Conservation (phyloP, 228 moss, liverwort and hornwort genomes). For the Sphagnum fallax region DNA sequence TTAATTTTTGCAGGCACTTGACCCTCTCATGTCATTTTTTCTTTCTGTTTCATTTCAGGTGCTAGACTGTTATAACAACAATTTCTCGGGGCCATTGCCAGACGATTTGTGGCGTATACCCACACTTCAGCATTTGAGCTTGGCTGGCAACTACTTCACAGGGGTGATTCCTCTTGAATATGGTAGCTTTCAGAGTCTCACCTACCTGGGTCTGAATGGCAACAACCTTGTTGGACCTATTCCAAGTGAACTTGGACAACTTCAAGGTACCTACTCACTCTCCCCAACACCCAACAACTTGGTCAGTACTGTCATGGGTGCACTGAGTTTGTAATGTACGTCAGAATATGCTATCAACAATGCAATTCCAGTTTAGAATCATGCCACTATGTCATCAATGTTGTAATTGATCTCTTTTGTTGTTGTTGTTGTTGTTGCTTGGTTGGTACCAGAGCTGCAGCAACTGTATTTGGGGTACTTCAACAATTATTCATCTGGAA, state of each 20-base stretch:
- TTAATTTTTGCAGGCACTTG: too few relatives aligned
- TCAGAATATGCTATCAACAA: too few relatives aligned
- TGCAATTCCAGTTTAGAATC: too few relatives aligned
- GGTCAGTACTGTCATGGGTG: too few relatives aligned
- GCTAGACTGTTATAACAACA: slow-evolving; percentile 40
- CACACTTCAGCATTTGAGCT: slow-evolving; percentile 15
- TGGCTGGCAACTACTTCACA: slow-evolving; percentile 25
- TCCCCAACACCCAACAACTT: too few relatives aligned
- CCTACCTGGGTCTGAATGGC: slow-evolving; percentile 20
- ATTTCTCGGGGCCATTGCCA: slow-evolving; percentile 23
- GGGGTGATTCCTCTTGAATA: slow-evolving; percentile 26
- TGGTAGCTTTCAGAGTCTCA: slow-evolving; percentile 19
- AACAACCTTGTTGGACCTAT: slow-evolving; percentile 20
- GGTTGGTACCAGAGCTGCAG: slow-evolving; percentile 4
- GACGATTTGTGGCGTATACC: slow-evolving; percentile 2
- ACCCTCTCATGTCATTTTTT: too few relatives aligned
- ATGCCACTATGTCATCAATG: too few relatives aligned
- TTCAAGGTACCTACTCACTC: background rate
- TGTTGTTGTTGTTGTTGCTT: too few relatives aligned
- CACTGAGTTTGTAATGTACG: too few relatives aligned
- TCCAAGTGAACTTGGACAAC: slow-evolving; percentile 27
- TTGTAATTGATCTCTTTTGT: too few relatives aligned
- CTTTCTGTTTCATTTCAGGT: background rate
- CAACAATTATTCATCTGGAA: slow-evolving; percentile 12
- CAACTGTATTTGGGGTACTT: slow-evolving; percentile 23